phyloP scores from a whole-genome alignment of 768 basidiomycete genomes.

The Hebeloma cylindrosporum region DNA sequence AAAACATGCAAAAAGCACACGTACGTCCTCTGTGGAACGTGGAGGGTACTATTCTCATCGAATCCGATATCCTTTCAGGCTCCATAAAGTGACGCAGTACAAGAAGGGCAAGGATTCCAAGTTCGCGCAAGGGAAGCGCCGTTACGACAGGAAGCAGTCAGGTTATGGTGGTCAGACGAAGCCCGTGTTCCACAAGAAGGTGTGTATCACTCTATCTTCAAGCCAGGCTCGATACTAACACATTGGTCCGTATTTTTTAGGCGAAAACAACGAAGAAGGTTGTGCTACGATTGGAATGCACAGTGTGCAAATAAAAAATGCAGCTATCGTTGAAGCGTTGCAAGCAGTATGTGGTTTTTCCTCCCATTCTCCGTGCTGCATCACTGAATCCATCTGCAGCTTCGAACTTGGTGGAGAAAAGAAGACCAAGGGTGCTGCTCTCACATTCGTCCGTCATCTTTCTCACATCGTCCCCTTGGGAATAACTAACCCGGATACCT shows the following conservation, averaged over 20 bases:
- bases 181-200: constrained; percentile 99
- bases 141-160: constrained; percentile 98
- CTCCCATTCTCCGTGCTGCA: background rate
- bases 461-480: background rate
- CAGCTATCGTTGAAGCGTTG: constrained; percentile 95
- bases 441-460: constrained; percentile 78
- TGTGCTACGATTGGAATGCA: constrained; percentile 96
- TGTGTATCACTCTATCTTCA: constrained; percentile 30
- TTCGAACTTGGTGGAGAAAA: constrained; percentile 99
- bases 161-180: constrained; percentile 99
- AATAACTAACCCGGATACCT: constrained; percentile 1
- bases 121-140: constrained; percentile 98
- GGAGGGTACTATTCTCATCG: constrained; percentile 4
- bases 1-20: constrained; percentile 97
- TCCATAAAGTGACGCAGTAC: constrained; percentile 99
- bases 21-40: constrained; percentile 46
- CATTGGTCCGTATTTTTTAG: constrained; percentile 34
- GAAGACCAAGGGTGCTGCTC: constrained; percentile 98
- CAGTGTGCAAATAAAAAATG: constrained; percentile 98
- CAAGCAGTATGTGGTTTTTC: constrained; percentile 80
- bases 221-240: background rate
- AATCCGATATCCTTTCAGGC: constrained; percentile 46
- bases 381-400: constrained; percentile 39
- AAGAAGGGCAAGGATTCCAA: constrained; percentile 99
- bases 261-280: constrained; percentile 99